Evolutionary conservation across 805 yeast genomes (phyloP), one percentile per base, ranked within the genome.

Genomic region (Ogataea naganishii): DNA sequence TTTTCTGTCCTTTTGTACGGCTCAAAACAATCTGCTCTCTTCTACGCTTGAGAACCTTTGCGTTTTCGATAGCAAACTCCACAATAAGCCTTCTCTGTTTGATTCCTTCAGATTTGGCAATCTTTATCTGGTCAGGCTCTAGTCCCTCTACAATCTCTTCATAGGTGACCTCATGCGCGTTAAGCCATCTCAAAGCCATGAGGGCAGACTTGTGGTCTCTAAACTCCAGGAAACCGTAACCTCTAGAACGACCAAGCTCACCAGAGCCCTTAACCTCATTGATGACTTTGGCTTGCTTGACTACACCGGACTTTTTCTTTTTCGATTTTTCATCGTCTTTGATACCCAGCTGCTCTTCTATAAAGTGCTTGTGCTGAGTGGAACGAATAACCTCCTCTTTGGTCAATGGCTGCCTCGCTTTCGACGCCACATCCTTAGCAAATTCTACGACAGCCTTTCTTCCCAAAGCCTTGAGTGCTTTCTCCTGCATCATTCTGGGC

Each of bases 171-270:
- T 73, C 79, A 51, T 89, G 96, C 6, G 95, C 95, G 54, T 92
- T 92, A 53, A 92, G 67, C 95, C 96, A 92, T 64, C 98, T 75
- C 33, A 92, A 70, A 2, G 94, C 96, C 96, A 86, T 88, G 41
- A 92, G 67, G 1, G 98, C 97, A 39, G 79, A 54, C 56, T 80
- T 81, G 56, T 92, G 98, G 56, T 88, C 95, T 57, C 86, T 76
- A 56, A 69, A 86, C 58, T 92, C 97, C 26, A 92, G 58, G 66
- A 92, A 89, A 39, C 98, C 98, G 48, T 89, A 92, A 37, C 98
- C 98, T 64, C 96, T 79, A 49, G 92, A 78, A 56, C 98, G 72
- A 33, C 98, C 98, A 18, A 67, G 58, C 16, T 79, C 80, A 14
- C 94, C 94, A 7, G 89, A 65, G 6, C 86, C 95, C 53, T 88